A percentile compares a stretch with the other conserved stretches of the same genome.
Evolutionary conservation across 177 flowering plant genomes (phyloP).

Genomic region (Vitis hybrid): DNA sequence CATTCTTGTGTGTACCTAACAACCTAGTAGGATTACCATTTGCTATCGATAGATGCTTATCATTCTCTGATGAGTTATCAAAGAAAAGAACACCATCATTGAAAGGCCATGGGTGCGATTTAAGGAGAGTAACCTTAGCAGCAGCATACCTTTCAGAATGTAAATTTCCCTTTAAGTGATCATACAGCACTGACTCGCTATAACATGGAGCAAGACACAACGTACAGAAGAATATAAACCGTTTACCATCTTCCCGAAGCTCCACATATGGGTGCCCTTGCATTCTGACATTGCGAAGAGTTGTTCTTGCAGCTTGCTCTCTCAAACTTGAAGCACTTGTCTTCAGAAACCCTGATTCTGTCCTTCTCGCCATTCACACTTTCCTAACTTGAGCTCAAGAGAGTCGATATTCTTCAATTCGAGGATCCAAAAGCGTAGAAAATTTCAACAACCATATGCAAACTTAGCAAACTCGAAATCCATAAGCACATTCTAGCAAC

Average conservation of each 20-base stretch:
- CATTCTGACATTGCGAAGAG: conserved; percentile 49
- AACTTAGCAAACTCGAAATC: no score
- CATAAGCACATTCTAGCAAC: no score
- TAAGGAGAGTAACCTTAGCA: conserved; percentile 69
- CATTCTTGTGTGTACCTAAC: conserved; percentile 23
- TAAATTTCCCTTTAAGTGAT: conserved; percentile 73
- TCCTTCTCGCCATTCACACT: conserved; percentile 47
- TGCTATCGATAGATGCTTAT: conserved; percentile 15
- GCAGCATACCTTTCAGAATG: conserved; percentile 58
- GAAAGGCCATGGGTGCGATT: conserved; percentile 88
- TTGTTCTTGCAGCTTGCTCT: conserved; percentile 55
- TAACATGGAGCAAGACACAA: conserved; percentile 80
- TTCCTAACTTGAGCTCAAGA: not conserved
- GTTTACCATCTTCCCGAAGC: conserved; percentile 75
- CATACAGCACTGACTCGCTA: conserved; percentile 56
- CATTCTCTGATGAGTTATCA: conserved; percentile 33
- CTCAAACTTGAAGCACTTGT: conserved; percentile 40
- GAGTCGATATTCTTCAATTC: no score
- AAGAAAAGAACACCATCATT: conserved; percentile 90
- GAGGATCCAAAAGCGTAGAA: no score
- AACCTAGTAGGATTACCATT: conserved; percentile 15
- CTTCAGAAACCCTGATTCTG: conserved; percentile 46
- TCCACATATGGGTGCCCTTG: conserved; percentile 85
- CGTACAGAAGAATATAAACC: conserved; percentile 74
- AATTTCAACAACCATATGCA: no score